Evolutionary conservation across 169 alveolate genomes (phyloP), one percentile per base, ranked within the genome.

Genomic region (Plasmodium inui): DNA sequence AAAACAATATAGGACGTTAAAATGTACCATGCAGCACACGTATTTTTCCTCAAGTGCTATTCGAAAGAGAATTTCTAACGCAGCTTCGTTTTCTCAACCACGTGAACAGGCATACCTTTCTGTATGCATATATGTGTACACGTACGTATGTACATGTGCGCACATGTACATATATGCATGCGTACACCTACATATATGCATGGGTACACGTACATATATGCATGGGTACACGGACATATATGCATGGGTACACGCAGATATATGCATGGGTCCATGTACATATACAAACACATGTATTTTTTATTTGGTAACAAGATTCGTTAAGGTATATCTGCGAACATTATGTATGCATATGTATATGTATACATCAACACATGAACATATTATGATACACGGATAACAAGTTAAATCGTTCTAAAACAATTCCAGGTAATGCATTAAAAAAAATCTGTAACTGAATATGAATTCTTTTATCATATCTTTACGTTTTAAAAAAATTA

Each of bases 1-100:
- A 83, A 70, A 83, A 72, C 81, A 82, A 32, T 82, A 83, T 72
- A 83, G 73, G 34, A 53, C 30, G 50, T 83, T 70, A 83, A 83
- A 70, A 83, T 67, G 57, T n/a, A 53, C 74, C 74, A 37, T 19
- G 73, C 22, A 32, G n/a, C 82, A 39, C 82, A 82, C 50, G 70
- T 44, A 83, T 71, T 67, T 41, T 19, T 82, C 55, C 14, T 37
- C 74, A 22, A 41, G 39, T 22, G 30, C n/a, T 0, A 9, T 37
- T 83, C 32, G 39, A 17, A 70, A 70, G 34, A 19, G 34, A 72
- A 83, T 26, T 41, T 34, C 83, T 39, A 22, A 83, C 72, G 32
- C 30, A n/a, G 0, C 72, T 83, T 19, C 39, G 9, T 83, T 83
- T 70, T 83, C 76, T 71, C 76, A 67, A 10, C 19, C 39, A 22